Evolutionary conservation across 495 filamentous ascomycete genomes (phyloP).

Genomic region (Umbilicaria muhlenbergii): DNA sequence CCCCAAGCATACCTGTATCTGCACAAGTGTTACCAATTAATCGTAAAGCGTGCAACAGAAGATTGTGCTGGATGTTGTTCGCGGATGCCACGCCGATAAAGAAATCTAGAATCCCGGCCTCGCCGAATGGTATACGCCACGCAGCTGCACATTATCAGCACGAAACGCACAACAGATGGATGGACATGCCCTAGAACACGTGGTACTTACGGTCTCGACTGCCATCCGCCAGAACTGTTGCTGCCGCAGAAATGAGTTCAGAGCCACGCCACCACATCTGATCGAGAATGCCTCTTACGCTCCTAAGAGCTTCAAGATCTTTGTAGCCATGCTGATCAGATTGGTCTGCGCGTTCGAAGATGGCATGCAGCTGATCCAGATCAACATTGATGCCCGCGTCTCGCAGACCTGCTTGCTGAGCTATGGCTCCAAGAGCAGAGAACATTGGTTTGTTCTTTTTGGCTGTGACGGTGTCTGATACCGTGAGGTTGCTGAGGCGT

Average conservation of each 20-base stretch:
- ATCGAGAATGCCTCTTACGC: too few relatives aligned
- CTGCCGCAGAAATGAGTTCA: not conserved
- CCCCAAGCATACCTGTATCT: constrained; percentile 44
- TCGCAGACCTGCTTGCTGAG: too few relatives aligned
- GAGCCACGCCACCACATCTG: too few relatives aligned
- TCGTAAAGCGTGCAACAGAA: constrained; percentile 43
- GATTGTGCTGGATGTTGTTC: constrained; percentile 16
- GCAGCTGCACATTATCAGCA: not conserved
- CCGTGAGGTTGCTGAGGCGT: too few relatives aligned
- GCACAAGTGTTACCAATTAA: constrained; percentile 71
- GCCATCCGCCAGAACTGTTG: constrained; percentile 1
- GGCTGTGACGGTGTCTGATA: too few relatives aligned
- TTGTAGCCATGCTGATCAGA: too few relatives aligned
- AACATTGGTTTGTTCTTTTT: too few relatives aligned
- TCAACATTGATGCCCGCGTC: too few relatives aligned
- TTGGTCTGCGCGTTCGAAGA: too few relatives aligned
- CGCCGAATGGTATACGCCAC: constrained; percentile 3
- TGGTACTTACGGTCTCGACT: constrained; percentile 1
- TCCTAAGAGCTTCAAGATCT: too few relatives aligned
- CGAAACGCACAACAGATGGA: not conserved
- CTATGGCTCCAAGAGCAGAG: too few relatives aligned
- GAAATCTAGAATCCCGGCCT: constrained; percentile 20
- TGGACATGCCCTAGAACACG: not conserved
- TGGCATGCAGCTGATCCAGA: too few relatives aligned
- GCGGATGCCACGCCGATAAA: constrained; percentile 40